Percentiles rank a stretch among this genome's conserved stretches.
These are phyloP conservation scores for Aspergillus leporis DNA, from an alignment of 495 filamentous ascomycete genomes.

Conservation along the genomic window DNA sequence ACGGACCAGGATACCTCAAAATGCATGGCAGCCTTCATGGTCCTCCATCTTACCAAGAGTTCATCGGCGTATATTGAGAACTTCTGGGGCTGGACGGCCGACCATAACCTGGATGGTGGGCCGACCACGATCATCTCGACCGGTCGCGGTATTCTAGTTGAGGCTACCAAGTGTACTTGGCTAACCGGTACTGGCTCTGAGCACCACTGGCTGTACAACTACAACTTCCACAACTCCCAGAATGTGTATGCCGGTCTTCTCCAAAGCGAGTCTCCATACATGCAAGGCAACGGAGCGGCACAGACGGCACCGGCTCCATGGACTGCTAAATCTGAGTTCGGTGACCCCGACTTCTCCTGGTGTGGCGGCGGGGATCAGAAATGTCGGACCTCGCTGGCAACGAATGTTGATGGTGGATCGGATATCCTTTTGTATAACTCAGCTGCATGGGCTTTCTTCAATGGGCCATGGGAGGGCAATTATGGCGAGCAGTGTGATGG, in stretches of 20 bases:
- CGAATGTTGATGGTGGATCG: slow-evolving; percentile 40
- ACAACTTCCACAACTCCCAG: slow-evolving; percentile 48
- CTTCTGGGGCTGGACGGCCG: slow-evolving; percentile 64
- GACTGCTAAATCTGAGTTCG: slow-evolving; percentile 33
- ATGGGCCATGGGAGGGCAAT: slow-evolving; percentile 36
- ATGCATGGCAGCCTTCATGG: slow-evolving; percentile 51
- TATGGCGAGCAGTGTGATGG: slow-evolving; percentile 36
- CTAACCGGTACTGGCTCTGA: slow-evolving; percentile 45
- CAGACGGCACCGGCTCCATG: slow-evolving; percentile 45
- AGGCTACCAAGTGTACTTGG: slow-evolving; percentile 46
- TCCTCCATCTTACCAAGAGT: slow-evolving; percentile 52
- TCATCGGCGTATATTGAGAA: slow-evolving; percentile 59
- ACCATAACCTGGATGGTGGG: slow-evolving; percentile 49
- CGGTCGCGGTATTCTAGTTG: slow-evolving; percentile 51
- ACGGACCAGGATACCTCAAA: slow-evolving; percentile 33
- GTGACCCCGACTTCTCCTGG: slow-evolving; percentile 46
- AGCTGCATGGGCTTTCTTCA: slow-evolving; percentile 55
- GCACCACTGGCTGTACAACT: slow-evolving; percentile 53
- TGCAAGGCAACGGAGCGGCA: slow-evolving; percentile 39
- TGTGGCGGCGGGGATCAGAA: slow-evolving; percentile 31
- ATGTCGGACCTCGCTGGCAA: slow-evolving; percentile 44
- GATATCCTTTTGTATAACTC: slow-evolving; percentile 56
- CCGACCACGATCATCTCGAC: slow-evolving; percentile 44
- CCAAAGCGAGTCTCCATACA: slow-evolving; percentile 48
- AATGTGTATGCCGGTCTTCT: slow-evolving; percentile 50